phyloP scores from a whole-genome alignment of 108 stramenopile species.

The Conticribra guillardii region DNA sequence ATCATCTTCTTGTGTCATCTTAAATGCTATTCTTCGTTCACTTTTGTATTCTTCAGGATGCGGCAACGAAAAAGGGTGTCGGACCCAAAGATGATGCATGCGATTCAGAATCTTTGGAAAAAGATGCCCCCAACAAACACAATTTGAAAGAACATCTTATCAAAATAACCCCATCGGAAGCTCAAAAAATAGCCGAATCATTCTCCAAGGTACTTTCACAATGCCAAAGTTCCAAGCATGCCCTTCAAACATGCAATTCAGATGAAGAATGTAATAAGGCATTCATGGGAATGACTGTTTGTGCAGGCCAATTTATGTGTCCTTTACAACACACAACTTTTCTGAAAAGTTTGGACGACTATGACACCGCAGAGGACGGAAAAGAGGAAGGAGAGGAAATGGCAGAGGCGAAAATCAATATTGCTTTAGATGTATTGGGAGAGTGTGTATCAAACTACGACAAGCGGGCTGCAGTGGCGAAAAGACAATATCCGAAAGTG shows the following conservation, averaged over 20 bases:
- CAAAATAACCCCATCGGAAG: conserved; percentile 25
- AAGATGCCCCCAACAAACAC: neutral
- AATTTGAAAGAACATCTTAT: conserved; percentile 35
- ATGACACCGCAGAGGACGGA: conserved; percentile 10
- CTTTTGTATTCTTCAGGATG: conserved; percentile 25
- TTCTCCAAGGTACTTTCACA: conserved; percentile 59
- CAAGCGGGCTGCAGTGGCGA: conserved; percentile 53
- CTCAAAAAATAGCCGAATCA: conserved; percentile 58
- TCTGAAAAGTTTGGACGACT: conserved; percentile 41
- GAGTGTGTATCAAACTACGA: conserved; percentile 71
- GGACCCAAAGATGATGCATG: conserved; percentile 28
- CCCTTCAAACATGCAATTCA: conserved; percentile 55
- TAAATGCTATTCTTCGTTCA: neutral
- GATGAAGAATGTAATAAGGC: conserved; percentile 81
- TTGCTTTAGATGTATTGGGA: conserved; percentile 67
- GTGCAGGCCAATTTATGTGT: conserved; percentile 83
- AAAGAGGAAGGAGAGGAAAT: conserved; percentile 41
- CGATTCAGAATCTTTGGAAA: neutral
- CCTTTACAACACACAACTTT: conserved; percentile 78
- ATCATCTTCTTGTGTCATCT: too few relatives aligned
- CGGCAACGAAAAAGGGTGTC: conserved; percentile 39
- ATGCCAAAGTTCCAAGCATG: conserved; percentile 56
- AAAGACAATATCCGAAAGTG: conserved; percentile 57
- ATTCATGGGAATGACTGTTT: conserved; percentile 85
- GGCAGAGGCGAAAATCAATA: conserved; percentile 63